Conservation (phyloP, 768 basidiomycete genomes). For the Solioccasus polychromus region DNA sequence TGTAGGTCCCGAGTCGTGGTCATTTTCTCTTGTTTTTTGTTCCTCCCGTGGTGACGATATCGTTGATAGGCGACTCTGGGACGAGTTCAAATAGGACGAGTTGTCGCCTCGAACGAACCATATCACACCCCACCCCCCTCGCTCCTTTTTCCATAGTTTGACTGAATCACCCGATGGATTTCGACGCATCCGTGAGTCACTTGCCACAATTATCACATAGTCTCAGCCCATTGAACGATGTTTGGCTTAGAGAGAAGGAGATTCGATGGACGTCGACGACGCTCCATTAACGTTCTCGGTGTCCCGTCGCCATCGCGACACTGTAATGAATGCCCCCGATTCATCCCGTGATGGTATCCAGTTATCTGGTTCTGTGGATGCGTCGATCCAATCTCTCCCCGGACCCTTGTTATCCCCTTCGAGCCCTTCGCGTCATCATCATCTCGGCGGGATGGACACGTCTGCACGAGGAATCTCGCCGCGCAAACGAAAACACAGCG, state of each 20-base stretch:
- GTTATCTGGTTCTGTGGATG: not conserved
- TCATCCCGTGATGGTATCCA: too few relatives aligned
- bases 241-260: slow-evolving; percentile 7
- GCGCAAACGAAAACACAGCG: slow-evolving; percentile 19
- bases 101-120: not conserved
- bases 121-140: slow-evolving; percentile 1
- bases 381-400: not conserved
- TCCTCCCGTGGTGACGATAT: slow-evolving; percentile 8
- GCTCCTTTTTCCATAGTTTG: not conserved
- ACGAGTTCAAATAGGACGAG: slow-evolving; percentile 13
- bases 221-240: not conserved
- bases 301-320: not conserved
- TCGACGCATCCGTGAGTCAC: slow-evolving; percentile 14
- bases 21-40: slow-evolving; percentile 17
- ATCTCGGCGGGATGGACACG: not conserved
- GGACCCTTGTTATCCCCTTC: not conserved
- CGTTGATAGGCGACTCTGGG: not conserved
- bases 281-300: too few relatives aligned
- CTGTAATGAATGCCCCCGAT: not conserved
- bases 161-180: slow-evolving; percentile 10
- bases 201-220: not conserved
- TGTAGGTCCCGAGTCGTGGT: slow-evolving; percentile 16
- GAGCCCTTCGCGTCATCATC: not conserved
- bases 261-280: slow-evolving; percentile 13
- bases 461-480: not conserved